Evolutionary conservation across 208 protist genomes (phyloP).

Genomic region (Trypanosoma conorhini): DNA sequence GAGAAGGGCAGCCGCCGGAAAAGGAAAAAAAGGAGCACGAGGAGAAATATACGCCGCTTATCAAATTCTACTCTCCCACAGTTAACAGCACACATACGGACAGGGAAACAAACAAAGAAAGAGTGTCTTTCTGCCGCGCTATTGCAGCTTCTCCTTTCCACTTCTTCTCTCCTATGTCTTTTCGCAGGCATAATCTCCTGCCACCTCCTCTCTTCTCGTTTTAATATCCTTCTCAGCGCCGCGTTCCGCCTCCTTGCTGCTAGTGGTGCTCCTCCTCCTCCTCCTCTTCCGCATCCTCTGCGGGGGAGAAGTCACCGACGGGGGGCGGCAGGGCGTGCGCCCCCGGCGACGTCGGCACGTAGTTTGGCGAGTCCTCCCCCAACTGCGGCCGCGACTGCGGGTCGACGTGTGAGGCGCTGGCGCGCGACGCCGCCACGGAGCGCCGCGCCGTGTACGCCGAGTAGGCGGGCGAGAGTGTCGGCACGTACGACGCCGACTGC

Average conservation of each 20-base stretch:
- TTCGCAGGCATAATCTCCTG: not conserved
- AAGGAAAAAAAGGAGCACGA: not conserved
- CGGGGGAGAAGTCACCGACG: slow-evolving; percentile 52
- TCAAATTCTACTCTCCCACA: not conserved
- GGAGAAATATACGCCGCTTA: not conserved
- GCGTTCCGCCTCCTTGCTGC: not conserved
- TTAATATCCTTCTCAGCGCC: slow-evolving; percentile 7
- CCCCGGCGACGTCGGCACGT: slow-evolving; percentile 29
- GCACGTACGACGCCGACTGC: slow-evolving; percentile 32
- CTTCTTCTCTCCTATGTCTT: not conserved
- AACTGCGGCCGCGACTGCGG: not conserved
- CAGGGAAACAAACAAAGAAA: not conserved
- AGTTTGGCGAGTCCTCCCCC: slow-evolving; percentile 19
- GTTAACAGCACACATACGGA: not conserved
- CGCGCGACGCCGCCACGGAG: slow-evolving; percentile 3
- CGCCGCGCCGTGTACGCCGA: slow-evolving; percentile 11
- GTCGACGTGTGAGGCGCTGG: not conserved
- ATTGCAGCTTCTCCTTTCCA: slow-evolving; percentile 1
- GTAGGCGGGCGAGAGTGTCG: slow-evolving; percentile 22
- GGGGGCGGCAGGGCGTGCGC: slow-evolving; percentile 15
- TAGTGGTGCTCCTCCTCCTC: slow-evolving; percentile 13
- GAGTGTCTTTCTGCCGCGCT: not conserved
- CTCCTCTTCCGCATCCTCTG: slow-evolving; percentile 62
- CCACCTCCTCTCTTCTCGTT: slow-evolving; percentile 10
- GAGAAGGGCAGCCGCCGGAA: not conserved